These are phyloP conservation scores for Thyridium curvatum DNA, from an alignment of 2,329 filamentous ascomycete genomes.

Conservation along the genomic window DNA sequence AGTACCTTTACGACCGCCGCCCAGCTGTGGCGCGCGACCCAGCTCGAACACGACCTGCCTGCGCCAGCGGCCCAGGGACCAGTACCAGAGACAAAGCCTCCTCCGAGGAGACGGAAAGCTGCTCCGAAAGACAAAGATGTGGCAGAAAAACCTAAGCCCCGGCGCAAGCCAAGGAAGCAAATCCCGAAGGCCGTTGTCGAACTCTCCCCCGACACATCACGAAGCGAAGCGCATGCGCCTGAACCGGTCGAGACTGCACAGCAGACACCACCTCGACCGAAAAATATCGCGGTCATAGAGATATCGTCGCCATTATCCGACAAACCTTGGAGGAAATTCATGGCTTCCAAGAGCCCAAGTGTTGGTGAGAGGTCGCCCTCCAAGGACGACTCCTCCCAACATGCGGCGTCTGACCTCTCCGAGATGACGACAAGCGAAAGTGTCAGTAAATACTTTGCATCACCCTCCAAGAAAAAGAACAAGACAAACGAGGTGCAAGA, in stretches of 20 bases:
- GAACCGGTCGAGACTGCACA: background rate
- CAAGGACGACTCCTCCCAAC: too few relatives aligned
- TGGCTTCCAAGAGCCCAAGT: constrained; percentile 10
- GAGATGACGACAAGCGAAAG: constrained; percentile 11
- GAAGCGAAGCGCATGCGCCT: background rate
- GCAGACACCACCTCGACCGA: constrained; percentile 5
- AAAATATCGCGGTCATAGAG: constrained; percentile 2
- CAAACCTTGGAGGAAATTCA: constrained; percentile 31
- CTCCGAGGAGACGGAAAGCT: constrained; percentile 8
- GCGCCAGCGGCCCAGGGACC: background rate
- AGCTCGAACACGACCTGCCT: constrained; percentile 11
- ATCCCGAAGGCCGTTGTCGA: constrained; percentile 1
- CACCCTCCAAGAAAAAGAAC: constrained; percentile 1
- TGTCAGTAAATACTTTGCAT: constrained; percentile 25
- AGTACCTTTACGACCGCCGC: constrained; percentile 35
- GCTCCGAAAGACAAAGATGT: too few relatives aligned
- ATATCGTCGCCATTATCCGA: constrained; percentile 11
- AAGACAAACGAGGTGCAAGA: constrained; percentile 4
- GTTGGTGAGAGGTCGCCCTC: too few relatives aligned
- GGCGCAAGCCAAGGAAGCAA: constrained; percentile 1
- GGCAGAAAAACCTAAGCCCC: background rate
- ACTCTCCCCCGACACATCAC: background rate
- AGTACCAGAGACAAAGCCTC: constrained; percentile 7
- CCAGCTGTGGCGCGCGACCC: constrained; percentile 25
- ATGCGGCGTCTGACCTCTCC: too few relatives aligned